Conservation (phyloP, 495 filamentous ascomycete genomes). For the Monascus purpureus region DNA sequence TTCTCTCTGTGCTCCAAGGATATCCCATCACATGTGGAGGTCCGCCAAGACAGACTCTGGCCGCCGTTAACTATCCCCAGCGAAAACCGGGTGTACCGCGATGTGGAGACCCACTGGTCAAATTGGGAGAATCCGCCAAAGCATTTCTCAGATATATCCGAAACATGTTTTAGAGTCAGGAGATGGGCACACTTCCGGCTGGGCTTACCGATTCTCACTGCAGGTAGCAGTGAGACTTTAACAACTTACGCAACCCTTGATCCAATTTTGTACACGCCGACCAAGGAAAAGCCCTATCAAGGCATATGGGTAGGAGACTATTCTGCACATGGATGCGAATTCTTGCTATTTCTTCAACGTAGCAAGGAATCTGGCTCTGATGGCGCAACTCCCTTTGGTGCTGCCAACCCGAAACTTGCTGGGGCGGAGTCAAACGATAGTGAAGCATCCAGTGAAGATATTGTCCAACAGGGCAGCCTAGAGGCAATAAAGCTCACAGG, state of each 20-base stretch:
- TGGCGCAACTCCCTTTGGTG: too few species aligned
- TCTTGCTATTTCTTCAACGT: conserved; percentile 63
- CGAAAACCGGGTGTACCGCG: conserved; percentile 14
- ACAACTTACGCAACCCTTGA: conserved; percentile 67
- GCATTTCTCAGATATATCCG: conserved; percentile 37
- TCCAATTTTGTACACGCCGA: conserved; percentile 58
- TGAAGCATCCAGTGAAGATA: neutral
- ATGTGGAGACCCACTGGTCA: conserved; percentile 16
- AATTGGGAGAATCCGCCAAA: conserved; percentile 25
- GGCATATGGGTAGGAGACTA: conserved; percentile 93
- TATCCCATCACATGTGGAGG: conserved; percentile 11
- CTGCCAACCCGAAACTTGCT: conserved; percentile 3
- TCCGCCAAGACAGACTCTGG: conserved; percentile 40
- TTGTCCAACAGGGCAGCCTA: conserved; percentile 38
- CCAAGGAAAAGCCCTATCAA: conserved; percentile 62
- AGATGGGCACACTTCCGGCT: conserved; percentile 50
- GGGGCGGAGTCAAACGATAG: conserved; percentile 2
- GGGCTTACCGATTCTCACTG: conserved; percentile 15
- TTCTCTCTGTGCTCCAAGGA: conserved; percentile 29
- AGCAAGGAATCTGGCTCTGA: conserved; percentile 19
- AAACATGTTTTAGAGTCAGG: conserved; percentile 55
- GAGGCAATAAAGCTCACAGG: conserved; percentile 85
- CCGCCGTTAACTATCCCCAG: conserved; percentile 60
- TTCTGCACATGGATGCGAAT: conserved; percentile 76
- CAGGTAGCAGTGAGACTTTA: conserved; percentile 48